phyloP scores from a whole-genome alignment of 805 yeast species.

The Grigorovia yakushimaensis region DNA sequence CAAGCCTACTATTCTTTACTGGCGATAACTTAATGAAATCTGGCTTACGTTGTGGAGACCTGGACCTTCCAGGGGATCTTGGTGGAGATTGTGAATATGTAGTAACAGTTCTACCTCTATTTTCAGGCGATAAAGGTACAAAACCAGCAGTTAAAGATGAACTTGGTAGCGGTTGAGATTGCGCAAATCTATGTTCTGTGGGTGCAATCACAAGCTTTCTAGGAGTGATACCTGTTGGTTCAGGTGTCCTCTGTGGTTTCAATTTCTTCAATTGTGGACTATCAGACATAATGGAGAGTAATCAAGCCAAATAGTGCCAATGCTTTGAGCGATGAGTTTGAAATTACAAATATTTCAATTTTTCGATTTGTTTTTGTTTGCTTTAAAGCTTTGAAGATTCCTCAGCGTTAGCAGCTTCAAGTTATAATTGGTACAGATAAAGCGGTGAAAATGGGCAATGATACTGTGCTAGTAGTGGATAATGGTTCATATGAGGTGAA shows the following conservation, averaged over 20 bases:
- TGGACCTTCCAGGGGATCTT: slow-evolving; percentile 27
- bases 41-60: slow-evolving; percentile 25
- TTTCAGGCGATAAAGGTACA: slow-evolving; percentile 26
- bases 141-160: slow-evolving; percentile 1
- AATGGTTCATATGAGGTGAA: slow-evolving; percentile 85
- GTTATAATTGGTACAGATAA: too few relatives aligned
- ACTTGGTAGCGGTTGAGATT: slow-evolving; percentile 15
- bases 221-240: slow-evolving; percentile 6
- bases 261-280: neutral
- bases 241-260: neutral
- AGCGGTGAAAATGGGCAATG: neutral
- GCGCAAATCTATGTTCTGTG: slow-evolving; percentile 14
- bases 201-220: slow-evolving; percentile 21
- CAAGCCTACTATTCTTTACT: slow-evolving; percentile 27
- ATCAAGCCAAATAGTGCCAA: too few relatives aligned
- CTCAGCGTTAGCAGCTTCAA: too few relatives aligned
- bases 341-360: too few relatives aligned
- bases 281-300: neutral
- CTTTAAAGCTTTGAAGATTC: neutral
- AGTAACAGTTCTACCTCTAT: slow-evolving; percentile 28
- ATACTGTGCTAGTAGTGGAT: slow-evolving; percentile 51
- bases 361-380: too few relatives aligned
- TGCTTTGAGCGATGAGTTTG: neutral
- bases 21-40: slow-evolving; percentile 36
- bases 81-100: slow-evolving; percentile 24